Evolutionary conservation across 1,139 yeast species (phyloP).

Genomic region (Citeromyces hawaiiensis): DNA sequence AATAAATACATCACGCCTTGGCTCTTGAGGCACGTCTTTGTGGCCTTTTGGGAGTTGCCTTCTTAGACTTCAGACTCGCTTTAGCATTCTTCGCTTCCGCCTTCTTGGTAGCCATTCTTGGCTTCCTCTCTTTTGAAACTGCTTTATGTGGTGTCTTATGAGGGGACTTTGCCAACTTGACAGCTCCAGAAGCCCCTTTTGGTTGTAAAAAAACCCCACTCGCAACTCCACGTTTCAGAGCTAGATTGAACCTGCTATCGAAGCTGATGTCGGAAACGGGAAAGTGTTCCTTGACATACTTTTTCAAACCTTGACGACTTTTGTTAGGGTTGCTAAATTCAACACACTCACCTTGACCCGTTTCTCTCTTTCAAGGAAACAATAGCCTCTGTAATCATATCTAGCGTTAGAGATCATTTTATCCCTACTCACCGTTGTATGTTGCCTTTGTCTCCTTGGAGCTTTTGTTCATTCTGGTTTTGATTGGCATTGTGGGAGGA

Average conservation of each 20-base stretch:
- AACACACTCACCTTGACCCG: constrained; percentile 53
- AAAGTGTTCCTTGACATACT: constrained; percentile 46
- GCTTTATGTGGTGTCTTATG: constrained; percentile 20
- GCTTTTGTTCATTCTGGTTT: not conserved
- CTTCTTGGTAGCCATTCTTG: constrained; percentile 8
- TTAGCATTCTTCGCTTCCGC: constrained; percentile 7
- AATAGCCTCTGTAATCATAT: constrained; percentile 68
- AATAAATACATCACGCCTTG: not conserved
- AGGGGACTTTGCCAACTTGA: constrained; percentile 38
- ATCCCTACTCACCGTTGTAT: not conserved
- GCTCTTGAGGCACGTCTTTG: not conserved
- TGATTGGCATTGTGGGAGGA: not conserved
- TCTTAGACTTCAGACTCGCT: constrained; percentile 12
- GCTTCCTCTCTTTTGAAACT: constrained; percentile 11
- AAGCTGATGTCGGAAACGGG: constrained; percentile 49
- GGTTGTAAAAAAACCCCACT: constrained; percentile 73
- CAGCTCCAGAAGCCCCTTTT: constrained; percentile 75
- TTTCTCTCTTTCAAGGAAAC: constrained; percentile 63
- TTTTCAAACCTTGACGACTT: constrained; percentile 56
- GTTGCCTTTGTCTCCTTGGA: not conserved
- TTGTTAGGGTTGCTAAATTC: constrained; percentile 6
- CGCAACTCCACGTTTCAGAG: constrained; percentile 72
- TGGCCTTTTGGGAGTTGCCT: constrained; percentile 8
- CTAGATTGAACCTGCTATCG: constrained; percentile 65
- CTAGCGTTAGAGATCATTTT: constrained; percentile 20